phyloP scores from a whole-genome alignment of 495 filamentous ascomycete species.

The Durotheca rogersii region DNA sequence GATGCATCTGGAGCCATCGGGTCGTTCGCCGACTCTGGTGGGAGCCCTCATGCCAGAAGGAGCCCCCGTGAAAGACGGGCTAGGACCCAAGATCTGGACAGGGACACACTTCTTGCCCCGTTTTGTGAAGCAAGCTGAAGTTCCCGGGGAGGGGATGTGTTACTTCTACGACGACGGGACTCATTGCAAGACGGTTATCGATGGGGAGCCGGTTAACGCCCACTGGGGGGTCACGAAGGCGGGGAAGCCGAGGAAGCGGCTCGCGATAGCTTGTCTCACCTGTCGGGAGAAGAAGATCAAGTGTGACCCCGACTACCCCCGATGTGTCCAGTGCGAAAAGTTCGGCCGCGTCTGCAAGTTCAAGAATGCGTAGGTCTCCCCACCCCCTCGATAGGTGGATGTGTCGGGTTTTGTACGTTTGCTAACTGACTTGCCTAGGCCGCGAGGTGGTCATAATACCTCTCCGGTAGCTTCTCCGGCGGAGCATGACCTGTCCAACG shows the following conservation, averaged over 20 bases:
- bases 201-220: conserved; percentile 83
- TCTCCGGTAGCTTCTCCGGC: conserved; percentile 52
- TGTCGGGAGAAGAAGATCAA: conserved; percentile 97
- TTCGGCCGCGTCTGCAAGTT: conserved; percentile 81
- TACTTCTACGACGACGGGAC: conserved; percentile 88
- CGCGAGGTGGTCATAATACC: conserved; percentile 56
- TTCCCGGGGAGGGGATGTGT: conserved; percentile 77
- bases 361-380: conserved; percentile 86
- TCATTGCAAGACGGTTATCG: conserved; percentile 78
- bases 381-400: too few species aligned
- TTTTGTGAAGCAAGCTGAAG: conserved; percentile 58
- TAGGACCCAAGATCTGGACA: conserved; percentile 63
- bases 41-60: conserved; percentile 43
- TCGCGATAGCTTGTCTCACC: conserved; percentile 85
- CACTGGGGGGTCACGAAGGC: conserved; percentile 94
- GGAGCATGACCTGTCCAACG: conserved; percentile 44
- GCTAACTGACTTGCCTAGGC: conserved; percentile 39
- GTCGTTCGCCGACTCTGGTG: conserved; percentile 43
- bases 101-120: conserved; percentile 60
- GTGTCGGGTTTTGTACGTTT: conserved; percentile 4
- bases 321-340: conserved; percentile 89
- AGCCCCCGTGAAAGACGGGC: conserved; percentile 50
- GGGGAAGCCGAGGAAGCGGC: conserved; percentile 82
- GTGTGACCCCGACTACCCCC: conserved; percentile 82
- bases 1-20: conserved; percentile 24